Conservation (phyloP, 139 green algal species). For the Chlorella sp. region DNA sequence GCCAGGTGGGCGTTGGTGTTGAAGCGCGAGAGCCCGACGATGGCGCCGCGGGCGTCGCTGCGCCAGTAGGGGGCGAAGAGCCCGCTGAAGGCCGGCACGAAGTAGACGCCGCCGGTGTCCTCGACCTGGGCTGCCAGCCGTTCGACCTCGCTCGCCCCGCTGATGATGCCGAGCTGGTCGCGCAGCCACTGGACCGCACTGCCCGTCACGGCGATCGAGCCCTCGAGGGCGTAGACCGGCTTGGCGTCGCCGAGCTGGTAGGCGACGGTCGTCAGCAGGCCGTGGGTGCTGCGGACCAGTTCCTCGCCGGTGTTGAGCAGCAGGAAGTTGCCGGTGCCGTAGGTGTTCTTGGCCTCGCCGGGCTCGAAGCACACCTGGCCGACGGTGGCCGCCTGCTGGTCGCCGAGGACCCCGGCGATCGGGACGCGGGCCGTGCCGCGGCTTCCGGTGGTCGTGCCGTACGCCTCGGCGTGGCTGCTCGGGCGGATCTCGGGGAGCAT, state of each 20-base stretch:
- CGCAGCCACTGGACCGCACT: too few relatives aligned
- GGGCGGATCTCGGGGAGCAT: slow-evolving; percentile 75
- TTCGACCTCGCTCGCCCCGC: background rate
- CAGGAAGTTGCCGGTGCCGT: slow-evolving; percentile 96
- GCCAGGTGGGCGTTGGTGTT: slow-evolving; percentile 40
- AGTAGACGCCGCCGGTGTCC: slow-evolving; percentile 78
- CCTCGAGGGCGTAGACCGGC: slow-evolving; percentile 9
- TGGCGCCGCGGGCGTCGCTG: slow-evolving; percentile 3
- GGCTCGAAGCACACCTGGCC: too few relatives aligned
- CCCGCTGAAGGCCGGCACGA: slow-evolving; percentile 92
- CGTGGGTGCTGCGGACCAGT: slow-evolving; percentile 64
- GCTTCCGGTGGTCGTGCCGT: too few relatives aligned
- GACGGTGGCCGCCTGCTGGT: too few relatives aligned
- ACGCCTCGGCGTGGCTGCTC: too few relatives aligned
- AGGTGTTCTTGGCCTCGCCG: slow-evolving; percentile 98
- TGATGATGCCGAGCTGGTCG: too few relatives aligned
- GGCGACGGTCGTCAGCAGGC: slow-evolving; percentile 90
- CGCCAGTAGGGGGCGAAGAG: slow-evolving; percentile 90
- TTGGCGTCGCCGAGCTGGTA: slow-evolving; percentile 71
- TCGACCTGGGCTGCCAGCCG: too few relatives aligned
- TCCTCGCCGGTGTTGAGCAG: slow-evolving; percentile 85
- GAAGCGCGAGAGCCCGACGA: slow-evolving; percentile 15
- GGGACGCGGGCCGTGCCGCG: too few relatives aligned
- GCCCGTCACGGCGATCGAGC: too few relatives aligned
- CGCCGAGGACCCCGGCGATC: too few relatives aligned